Base-by-base conservation (phyloP, 1,139 yeast genomes). In the Lodderomyces parapsilosis region DNA sequence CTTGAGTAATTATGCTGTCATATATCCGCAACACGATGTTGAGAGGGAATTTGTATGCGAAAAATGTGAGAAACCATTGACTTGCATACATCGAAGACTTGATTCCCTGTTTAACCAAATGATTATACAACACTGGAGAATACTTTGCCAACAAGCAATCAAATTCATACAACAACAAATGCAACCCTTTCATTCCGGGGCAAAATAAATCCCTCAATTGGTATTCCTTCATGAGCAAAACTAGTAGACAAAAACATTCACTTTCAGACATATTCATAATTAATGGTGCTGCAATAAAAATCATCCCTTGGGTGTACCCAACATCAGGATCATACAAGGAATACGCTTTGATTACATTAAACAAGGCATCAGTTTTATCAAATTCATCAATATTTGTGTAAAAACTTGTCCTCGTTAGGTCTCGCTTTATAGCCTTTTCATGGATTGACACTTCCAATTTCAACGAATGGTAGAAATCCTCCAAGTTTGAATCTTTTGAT, bases 221-320 rank as follows among this genome's bases (percentile, higher is more conserved):
- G 59, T 93, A 93, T 39, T 80, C 84, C 56, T 86, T 84, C 97
- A 93, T 91, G 49, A 93, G 70, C 42, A 83, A 81, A 11, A 85
- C 89, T 45, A 93, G 70, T 52, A 91, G 62, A 48, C 94, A 82
- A 64, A 93, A 91, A 6, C 96, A 83, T 59, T 93, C 98, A 25
- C 84, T 74, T 53, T 91, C 96, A 33, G 74, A 78, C 81, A 89
- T 78, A 55, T 87, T 88, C 69, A 91, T 75, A 42, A 90, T 71
- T 43, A 93, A 65, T 0, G 98, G 98, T 7, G 89, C 90, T 0
- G 89, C 79, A 37, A 93, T 79, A 57, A 93, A 91, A 2, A 94
- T 96, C 96, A 93, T 89, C 6, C 99, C 98, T 62, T 93, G 98
- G 1, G 97, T 93, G 59, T 93, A 93, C 0, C 99, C 99, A 32